These are phyloP conservation scores for Suillus decipiens DNA, from an alignment of 768 basidiomycete species.

Conservation along the genomic window DNA sequence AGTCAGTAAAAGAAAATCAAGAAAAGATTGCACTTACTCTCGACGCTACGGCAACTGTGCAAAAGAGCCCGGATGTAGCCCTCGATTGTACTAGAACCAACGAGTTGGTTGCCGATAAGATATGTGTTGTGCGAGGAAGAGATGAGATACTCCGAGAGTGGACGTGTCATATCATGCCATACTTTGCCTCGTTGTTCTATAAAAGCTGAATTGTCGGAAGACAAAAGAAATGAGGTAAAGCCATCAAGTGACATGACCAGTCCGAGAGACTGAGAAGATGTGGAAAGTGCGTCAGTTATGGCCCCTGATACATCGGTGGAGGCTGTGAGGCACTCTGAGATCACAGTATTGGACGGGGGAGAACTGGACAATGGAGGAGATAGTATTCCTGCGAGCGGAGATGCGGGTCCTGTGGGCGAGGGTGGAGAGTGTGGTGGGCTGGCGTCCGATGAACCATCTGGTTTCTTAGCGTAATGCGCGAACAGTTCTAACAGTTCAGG, in stretches of 20 bases:
- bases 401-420: background rate
- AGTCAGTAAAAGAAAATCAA: background rate
- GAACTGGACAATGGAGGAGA: slow-evolving; percentile 9
- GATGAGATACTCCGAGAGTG: slow-evolving; percentile 85
- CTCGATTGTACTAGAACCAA: slow-evolving; percentile 88
- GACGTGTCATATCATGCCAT: slow-evolving; percentile 86
- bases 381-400: slow-evolving; percentile 1
- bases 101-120: slow-evolving; percentile 81
- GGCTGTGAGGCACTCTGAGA: background rate
- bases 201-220: slow-evolving; percentile 70
- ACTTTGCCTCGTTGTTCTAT: slow-evolving; percentile 52
- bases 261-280: slow-evolving; percentile 8
- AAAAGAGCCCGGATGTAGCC: slow-evolving; percentile 91
- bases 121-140: slow-evolving; percentile 94
- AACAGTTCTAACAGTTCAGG: slow-evolving; percentile 39
- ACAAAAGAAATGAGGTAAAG: slow-evolving; percentile 80
- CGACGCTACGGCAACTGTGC: slow-evolving; percentile 91
- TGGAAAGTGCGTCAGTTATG: slow-evolving; percentile 7
- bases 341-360: slow-evolving; percentile 8
- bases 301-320: background rate
- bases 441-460: slow-evolving; percentile 1
- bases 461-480: slow-evolving; percentile 33
- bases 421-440: background rate
- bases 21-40: slow-evolving; percentile 56
- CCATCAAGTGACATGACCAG: slow-evolving; percentile 51